Evolutionary conservation across 768 basidiomycete species (phyloP).

Genomic region (Leccinum barrowsii): DNA sequence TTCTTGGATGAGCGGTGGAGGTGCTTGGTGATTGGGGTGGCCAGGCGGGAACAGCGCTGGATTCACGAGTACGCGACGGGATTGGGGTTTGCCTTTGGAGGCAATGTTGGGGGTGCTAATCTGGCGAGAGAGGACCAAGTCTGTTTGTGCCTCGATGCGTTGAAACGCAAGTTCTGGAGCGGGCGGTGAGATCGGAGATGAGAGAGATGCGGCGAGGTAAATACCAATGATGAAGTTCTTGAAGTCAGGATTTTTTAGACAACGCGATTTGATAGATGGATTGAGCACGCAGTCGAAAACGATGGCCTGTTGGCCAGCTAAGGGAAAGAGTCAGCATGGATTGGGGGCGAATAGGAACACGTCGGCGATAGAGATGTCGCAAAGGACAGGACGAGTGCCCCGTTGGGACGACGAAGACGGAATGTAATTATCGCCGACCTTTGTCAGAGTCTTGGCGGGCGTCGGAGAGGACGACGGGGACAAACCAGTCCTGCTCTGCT

Average conservation of each 20-base stretch:
- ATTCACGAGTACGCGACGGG: slow-evolving; percentile 58
- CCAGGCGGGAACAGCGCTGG: slow-evolving; percentile 34
- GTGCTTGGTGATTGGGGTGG: slow-evolving; percentile 15
- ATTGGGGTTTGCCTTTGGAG: slow-evolving; percentile 65
- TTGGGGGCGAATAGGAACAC: neutral
- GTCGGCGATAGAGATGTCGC: slow-evolving; percentile 15
- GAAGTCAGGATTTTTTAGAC: slow-evolving; percentile 59
- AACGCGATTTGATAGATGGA: slow-evolving; percentile 53
- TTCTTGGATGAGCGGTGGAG: slow-evolving; percentile 31
- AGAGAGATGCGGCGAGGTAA: neutral
- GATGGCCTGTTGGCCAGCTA: slow-evolving; percentile 65
- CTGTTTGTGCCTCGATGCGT: slow-evolving; percentile 59
- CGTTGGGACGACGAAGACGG: slow-evolving; percentile 5
- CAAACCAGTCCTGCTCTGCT: slow-evolving; percentile 46
- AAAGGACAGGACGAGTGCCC: neutral
- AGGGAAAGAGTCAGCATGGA: slow-evolving; percentile 1
- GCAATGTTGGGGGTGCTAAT: slow-evolving; percentile 74
- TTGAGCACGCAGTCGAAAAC: slow-evolving; percentile 77
- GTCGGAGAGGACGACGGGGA: slow-evolving; percentile 72
- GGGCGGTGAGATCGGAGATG: slow-evolving; percentile 13
- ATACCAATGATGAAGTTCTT: slow-evolving; percentile 67
- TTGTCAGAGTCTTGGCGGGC: slow-evolving; percentile 63
- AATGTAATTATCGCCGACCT: slow-evolving; percentile 40
- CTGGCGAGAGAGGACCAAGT: slow-evolving; percentile 59
- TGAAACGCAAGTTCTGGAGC: slow-evolving; percentile 62